Evolutionary conservation across 2,329 filamentous ascomycete species (phyloP).

Genomic region (Botrytis tulipae): DNA sequence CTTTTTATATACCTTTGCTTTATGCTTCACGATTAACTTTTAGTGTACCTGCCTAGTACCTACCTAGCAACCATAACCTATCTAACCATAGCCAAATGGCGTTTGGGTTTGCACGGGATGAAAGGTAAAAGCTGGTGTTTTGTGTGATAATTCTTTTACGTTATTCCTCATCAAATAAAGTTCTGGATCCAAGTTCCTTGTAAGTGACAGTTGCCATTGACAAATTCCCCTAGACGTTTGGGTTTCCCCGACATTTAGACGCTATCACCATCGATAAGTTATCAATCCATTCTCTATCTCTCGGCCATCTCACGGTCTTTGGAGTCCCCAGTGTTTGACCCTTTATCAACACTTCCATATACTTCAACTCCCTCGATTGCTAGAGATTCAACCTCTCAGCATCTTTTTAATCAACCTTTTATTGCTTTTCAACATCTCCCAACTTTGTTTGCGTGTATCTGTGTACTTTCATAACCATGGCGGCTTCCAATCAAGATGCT

Average conservation of each 20-base stretch:
- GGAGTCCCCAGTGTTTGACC: slow-evolving; percentile 19
- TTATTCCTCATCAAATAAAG: not conserved
- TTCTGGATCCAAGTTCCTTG: slow-evolving; percentile 19
- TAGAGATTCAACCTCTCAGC: slow-evolving; percentile 15
- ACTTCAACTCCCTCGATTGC: not conserved
- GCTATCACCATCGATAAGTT: slow-evolving; percentile 21
- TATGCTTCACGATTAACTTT: not conserved
- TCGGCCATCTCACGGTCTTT: slow-evolving; percentile 23
- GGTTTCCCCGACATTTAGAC: slow-evolving; percentile 27
- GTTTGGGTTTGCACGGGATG: not conserved
- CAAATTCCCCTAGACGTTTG: slow-evolving; percentile 13
- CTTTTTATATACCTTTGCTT: not conserved
- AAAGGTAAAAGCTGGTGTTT: not conserved
- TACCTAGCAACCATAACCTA: not conserved
- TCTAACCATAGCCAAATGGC: not conserved
- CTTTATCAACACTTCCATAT: slow-evolving; percentile 6
- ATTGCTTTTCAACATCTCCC: not conserved
- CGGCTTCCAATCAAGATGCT: slow-evolving; percentile 16
- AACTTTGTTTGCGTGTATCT: not conserved
- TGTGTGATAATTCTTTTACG: slow-evolving; percentile 3
- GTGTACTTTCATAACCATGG: not conserved
- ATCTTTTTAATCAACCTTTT: not conserved
- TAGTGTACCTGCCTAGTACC: not conserved
- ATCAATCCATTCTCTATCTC: slow-evolving; percentile 22
- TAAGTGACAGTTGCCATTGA: slow-evolving; percentile 29